Evolutionary conservation across 1,284 basidiomycete genomes (phyloP), one percentile per base, ranked within the genome.

Genomic region (Binderoboletus segoi): DNA sequence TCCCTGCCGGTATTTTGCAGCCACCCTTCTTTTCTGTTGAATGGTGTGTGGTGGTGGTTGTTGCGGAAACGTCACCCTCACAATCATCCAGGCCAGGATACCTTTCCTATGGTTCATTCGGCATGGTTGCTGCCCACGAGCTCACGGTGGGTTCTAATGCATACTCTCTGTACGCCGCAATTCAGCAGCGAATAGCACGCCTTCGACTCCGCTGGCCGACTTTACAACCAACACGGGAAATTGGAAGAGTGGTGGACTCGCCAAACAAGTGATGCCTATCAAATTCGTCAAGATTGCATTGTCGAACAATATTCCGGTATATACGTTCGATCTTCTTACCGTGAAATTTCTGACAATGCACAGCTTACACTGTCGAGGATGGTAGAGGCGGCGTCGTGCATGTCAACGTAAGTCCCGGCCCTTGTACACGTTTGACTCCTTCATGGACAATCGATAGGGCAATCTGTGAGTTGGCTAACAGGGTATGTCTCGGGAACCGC

Each of bases 1-100:
- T 99, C 80, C 96, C 96, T 5, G 96, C 96, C 16, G 96, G 96
- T 40, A 96, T 98, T 67, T 76, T 98, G 42, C 93, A 91, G 66
- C 88, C 92, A 3, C 95, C 95, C 0, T 98, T 96, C 84, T 98
- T 97, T 80, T 84, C 84, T 15, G 78, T 84, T 54, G 78, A 86
- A 57, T 97, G 94, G 93, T 91, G 71, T 23, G 77, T 66, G n/a
- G 18, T 57, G n/a, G 3, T 24, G 15, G 20, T 16, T 51, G 15
- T 46, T 47, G 44, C n/a, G 10, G 56, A 58, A 8, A 24, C 28
- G 28, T 20, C 51, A 23, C 12, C 38, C 43, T 60, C 8, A 70
- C 20, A 20, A 8, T n/a, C 4, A 15, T 26, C 43, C 54, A 90
- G 89, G 91, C 94, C 93, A 13, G 80, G 82, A 51, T 96, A 97